Evolutionary conservation across 2,329 filamentous ascomycete species (phyloP).

Genomic region (Pseudogymnoascus sp.): DNA sequence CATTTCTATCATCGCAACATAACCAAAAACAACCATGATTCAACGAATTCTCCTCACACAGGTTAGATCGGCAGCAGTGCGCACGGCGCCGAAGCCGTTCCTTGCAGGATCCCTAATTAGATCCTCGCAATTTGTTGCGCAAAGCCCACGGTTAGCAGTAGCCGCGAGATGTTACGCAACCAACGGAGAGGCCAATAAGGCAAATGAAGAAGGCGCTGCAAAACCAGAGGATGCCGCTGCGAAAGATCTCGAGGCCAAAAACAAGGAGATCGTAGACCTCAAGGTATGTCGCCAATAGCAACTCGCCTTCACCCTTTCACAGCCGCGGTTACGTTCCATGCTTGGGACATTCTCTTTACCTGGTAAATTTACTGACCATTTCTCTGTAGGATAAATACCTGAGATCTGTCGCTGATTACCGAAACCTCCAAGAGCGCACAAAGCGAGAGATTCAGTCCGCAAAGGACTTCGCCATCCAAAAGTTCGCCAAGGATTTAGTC

Average conservation of each 20-base stretch:
- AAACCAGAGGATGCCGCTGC: conserved; percentile 42
- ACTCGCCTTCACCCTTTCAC: background rate
- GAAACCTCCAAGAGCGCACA: conserved; percentile 93
- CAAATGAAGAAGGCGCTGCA: conserved; percentile 33
- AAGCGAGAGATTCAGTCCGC: conserved; percentile 81
- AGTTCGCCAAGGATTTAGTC: conserved; percentile 89
- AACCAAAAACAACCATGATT: conserved; percentile 34
- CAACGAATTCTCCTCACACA: conserved; percentile 43
- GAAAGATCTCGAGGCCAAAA: conserved; percentile 64
- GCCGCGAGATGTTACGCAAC: conserved; percentile 30
- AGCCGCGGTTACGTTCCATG: background rate
- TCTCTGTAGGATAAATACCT: conserved; percentile 77
- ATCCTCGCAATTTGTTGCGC: conserved; percentile 28
- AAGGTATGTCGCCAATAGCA: conserved; percentile 55
- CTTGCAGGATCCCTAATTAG: conserved; percentile 32
- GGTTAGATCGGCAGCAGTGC: conserved; percentile 34
- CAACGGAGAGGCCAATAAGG: conserved; percentile 38
- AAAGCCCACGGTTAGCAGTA: conserved; percentile 15
- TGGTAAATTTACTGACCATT: background rate
- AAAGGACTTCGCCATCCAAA: conserved; percentile 86
- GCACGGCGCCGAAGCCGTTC: conserved; percentile 19
- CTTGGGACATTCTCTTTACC: background rate
- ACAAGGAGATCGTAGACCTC: conserved; percentile 68
- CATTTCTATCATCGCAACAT: background rate
- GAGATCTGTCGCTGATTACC: conserved; percentile 90